Conservation (phyloP, 2,329 filamentous ascomycete species). For the Cadophora malorum region DNA sequence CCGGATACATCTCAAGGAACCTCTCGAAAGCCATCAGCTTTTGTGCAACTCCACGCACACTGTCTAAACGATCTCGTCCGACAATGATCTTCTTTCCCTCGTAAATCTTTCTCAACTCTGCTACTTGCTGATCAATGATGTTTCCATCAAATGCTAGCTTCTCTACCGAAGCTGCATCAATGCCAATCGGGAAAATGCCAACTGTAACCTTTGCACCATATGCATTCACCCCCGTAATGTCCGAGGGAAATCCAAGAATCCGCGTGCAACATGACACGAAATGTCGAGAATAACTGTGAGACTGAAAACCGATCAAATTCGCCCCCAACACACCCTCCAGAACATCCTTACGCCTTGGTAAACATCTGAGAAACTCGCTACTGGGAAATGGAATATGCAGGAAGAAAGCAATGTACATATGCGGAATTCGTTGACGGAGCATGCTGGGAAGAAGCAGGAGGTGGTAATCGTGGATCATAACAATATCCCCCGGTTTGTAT, state of each 20-base stretch:
- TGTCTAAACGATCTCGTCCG: constrained; percentile 91
- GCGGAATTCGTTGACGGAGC: constrained; percentile 82
- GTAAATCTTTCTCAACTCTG: constrained; percentile 77
- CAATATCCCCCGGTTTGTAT: constrained; percentile 91
- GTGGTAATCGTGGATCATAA: constrained; percentile 94
- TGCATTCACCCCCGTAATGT: constrained; percentile 82
- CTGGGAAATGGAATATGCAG: constrained; percentile 94
- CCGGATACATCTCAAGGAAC: constrained; percentile 87
- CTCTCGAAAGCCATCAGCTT: constrained; percentile 94
- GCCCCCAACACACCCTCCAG: constrained; percentile 88
- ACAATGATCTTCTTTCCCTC: constrained; percentile 94
- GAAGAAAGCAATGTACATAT: constrained; percentile 95
- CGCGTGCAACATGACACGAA: constrained; percentile 94
- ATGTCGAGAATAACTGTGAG: constrained; percentile 92
- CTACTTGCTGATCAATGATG: constrained; percentile 74
- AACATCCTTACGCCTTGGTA: constrained; percentile 87
- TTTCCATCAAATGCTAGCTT: constrained; percentile 74
- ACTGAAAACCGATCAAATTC: constrained; percentile 95
- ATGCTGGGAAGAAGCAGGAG: constrained; percentile 88
- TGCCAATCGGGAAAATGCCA: constrained; percentile 93
- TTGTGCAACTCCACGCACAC: constrained; percentile 90
- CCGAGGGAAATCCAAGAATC: constrained; percentile 88
- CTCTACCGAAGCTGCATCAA: constrained; percentile 83
- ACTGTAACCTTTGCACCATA: constrained; percentile 90
- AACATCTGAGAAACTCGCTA: constrained; percentile 91